Conservation (phyloP, 441 rosid genomes). For the Capsella rubella region DNA sequence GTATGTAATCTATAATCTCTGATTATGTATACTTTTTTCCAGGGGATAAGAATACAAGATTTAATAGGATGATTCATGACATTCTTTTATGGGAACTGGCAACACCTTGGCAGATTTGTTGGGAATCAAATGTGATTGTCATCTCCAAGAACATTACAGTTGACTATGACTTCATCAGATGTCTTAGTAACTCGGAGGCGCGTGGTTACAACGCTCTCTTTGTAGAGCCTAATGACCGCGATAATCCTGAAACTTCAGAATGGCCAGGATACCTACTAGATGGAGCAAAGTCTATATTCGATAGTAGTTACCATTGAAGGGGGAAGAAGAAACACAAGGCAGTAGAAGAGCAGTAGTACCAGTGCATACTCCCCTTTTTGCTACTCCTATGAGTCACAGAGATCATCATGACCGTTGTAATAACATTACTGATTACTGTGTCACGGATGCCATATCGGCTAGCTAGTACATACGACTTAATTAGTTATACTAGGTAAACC, state of each 20-base stretch:
- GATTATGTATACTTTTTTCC: background rate
- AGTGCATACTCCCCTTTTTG: too few species aligned
- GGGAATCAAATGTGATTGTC: background rate
- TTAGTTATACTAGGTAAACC: too few species aligned
- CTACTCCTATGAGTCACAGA: too few species aligned
- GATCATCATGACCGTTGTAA: too few species aligned
- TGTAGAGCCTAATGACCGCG: background rate
- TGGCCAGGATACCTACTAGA: background rate
- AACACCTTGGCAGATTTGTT: background rate
- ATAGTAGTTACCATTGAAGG: too few species aligned
- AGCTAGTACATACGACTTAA: too few species aligned
- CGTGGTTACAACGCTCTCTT: background rate
- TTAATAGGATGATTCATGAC: background rate
- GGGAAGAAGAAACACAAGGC: too few species aligned
- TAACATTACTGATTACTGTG: too few species aligned
- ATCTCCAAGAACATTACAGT: background rate
- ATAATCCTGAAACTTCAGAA: background rate
- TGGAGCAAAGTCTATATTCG: background rate
- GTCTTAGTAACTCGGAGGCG: background rate
- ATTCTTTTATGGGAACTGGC: background rate
- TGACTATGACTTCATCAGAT: background rate
- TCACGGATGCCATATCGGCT: too few species aligned
- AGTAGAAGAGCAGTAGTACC: too few species aligned
- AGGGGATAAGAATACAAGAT: background rate
- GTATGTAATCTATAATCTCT: background rate